Base-by-base conservation (phyloP, 768 basidiomycete species). In the Kwoniella sp. region DNA sequence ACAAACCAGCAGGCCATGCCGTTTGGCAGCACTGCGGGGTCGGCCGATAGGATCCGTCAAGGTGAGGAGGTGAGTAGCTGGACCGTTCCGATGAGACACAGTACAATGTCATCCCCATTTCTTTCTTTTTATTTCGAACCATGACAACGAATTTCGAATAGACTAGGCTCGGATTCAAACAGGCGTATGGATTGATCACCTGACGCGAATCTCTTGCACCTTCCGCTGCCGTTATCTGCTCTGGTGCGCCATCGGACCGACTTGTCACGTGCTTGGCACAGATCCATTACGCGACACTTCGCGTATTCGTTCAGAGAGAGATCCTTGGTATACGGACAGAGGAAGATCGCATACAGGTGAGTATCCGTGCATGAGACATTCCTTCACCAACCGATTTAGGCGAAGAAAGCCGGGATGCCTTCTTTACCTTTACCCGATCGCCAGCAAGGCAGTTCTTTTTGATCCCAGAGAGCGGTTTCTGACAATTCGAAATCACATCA, bases 321-420 rank as follows among this genome's bases (percentile, higher is more conserved):
- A 45, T 45, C 17, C 41, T 45, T 7, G 41, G 41, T 3, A 45
- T 45, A 11, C 41, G 41, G 17, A 45, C 41, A 17, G 41, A 45
- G 20, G 41, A 45, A 45, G 41, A 45, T 45, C 17, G 41, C 41
- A 45, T 45, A 45, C 41, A 45, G 41, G 41, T 45, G 41, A 45
- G 41, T 45, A 34, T 5, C 13, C 34, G 5, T 5, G 34, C 7
- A 34, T 13, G 34, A 13, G n/a, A n/a, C n/a, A n/a, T n/a, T n/a
- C n/a, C 34, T 34, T 5, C 13, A 5, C 13, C 34, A 13, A 34
- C 5, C 20, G 4, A 3, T 45, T 45, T 45, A 20, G 41, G 41
- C 41, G 41, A 45, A n/a, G 41, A 17, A 9, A 45, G 41, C 41
- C 41, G 41, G 20, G 17, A 45, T 20, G 20, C 15, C 8, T n/a